A percentile compares a stretch with the other conserved stretches of the same genome.
phyloP scores from a whole-genome alignment of 2,329 filamentous ascomycete genomes.

The Pseudogymnoascus sp. region DNA sequence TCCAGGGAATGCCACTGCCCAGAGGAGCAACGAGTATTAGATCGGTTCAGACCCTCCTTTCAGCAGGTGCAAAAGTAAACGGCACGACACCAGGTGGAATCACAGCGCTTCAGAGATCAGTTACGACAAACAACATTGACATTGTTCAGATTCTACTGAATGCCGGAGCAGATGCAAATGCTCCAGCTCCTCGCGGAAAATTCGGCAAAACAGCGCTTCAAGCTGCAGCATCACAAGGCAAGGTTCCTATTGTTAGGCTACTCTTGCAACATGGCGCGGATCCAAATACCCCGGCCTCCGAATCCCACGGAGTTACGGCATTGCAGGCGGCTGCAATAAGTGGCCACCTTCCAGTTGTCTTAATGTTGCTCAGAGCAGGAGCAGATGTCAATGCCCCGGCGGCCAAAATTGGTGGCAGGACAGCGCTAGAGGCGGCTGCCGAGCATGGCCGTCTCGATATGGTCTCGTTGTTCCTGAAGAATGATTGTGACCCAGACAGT shows the following conservation, averaged over 20 bases:
- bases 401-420: slow-evolving; percentile 14
- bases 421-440: slow-evolving; percentile 14
- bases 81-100: neutral
- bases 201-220: slow-evolving; percentile 17
- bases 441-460: slow-evolving; percentile 14
- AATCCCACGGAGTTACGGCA: slow-evolving; percentile 13
- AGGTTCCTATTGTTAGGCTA: slow-evolving; percentile 12
- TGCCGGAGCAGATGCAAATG: slow-evolving; percentile 14
- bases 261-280: slow-evolving; percentile 16
- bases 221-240: slow-evolving; percentile 4
- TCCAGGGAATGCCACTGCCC: slow-evolving; percentile 9
- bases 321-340: slow-evolving; percentile 15
- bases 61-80: slow-evolving; percentile 14
- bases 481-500: neutral
- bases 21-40: neutral
- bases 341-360: slow-evolving; percentile 11
- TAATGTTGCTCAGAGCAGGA: slow-evolving; percentile 14
- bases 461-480: slow-evolving; percentile 13
- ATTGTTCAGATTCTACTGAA: slow-evolving; percentile 11
- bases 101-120: slow-evolving; percentile 2
- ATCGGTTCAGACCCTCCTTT: slow-evolving; percentile 4
- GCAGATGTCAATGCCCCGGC: slow-evolving; percentile 15
- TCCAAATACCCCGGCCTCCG: slow-evolving; percentile 12
- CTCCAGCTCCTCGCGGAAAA: neutral
- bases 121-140: neutral